Evolutionary conservation across 73 alveolate genomes (phyloP).

Genomic region (Loxodes magnus): DNA sequence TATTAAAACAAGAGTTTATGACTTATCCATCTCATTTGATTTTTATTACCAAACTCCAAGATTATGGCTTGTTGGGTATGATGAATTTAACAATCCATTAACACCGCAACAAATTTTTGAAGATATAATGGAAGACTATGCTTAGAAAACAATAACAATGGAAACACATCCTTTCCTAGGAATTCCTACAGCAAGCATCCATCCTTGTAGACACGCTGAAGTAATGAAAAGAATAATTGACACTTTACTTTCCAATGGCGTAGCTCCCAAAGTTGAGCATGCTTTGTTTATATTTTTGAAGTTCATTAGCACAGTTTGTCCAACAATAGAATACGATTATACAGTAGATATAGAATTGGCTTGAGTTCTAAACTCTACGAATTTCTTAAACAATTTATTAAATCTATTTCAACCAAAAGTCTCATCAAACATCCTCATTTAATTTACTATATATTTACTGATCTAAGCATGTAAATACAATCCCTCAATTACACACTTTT

Average conservation of each 20-base stretch:
- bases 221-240: conserved; percentile 13
- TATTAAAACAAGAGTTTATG: conserved; percentile 28
- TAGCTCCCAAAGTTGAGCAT: conserved; percentile 14
- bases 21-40: conserved; percentile 71
- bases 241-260: not conserved
- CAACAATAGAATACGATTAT: conserved; percentile 92
- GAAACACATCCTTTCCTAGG: conserved; percentile 90
- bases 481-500: too few species aligned
- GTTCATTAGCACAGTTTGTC: conserved; percentile 86
- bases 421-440: too few species aligned
- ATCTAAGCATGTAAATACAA: too few species aligned
- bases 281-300: conserved; percentile 81
- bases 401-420: too few species aligned
- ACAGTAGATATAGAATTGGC: conserved; percentile 41
- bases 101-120: conserved; percentile 61
- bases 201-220: conserved; percentile 82
- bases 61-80: conserved; percentile 92
- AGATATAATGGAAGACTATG: conserved; percentile 93
- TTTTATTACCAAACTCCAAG: conserved; percentile 88
- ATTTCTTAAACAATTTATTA: too few species aligned
- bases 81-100: conserved; percentile 61
- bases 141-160: conserved; percentile 86
- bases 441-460: too few species aligned
- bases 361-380: too few species aligned
- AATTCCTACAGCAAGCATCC: conserved; percentile 75